Conservation (phyloP, 2,329 filamentous ascomycete genomes). For the Xylaria sp. region DNA sequence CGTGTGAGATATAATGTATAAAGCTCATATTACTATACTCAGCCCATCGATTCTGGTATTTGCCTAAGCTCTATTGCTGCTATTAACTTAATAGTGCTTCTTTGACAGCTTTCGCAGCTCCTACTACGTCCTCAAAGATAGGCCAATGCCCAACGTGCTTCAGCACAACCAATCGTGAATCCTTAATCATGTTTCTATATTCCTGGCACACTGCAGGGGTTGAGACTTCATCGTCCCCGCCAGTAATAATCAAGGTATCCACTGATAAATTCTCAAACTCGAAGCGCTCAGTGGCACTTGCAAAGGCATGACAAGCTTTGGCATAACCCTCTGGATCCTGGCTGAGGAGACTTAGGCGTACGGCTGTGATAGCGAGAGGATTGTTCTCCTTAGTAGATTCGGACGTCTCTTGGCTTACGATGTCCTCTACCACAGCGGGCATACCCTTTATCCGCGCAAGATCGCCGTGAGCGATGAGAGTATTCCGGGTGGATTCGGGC, state of each 20-base stretch:
- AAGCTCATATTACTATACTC: not conserved
- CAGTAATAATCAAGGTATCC: conserved; percentile 25
- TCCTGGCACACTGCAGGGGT: conserved; percentile 14
- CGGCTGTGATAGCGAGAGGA: conserved; percentile 20
- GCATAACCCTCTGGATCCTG: conserved; percentile 35
- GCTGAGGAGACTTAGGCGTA: conserved; percentile 24
- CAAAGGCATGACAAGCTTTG: conserved; percentile 27
- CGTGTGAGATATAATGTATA: too few relatives aligned
- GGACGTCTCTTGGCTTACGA: not conserved
- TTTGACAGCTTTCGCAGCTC: conserved; percentile 15
- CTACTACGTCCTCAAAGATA: conserved; percentile 25
- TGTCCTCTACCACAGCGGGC: conserved; percentile 10
- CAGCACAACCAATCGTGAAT: conserved; percentile 8
- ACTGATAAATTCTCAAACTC: conserved; percentile 18
- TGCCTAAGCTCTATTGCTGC: not conserved
- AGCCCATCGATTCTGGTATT: not conserved
- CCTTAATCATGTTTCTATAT: conserved; percentile 5
- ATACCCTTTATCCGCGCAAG: conserved; percentile 21
- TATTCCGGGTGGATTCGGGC: not conserved
- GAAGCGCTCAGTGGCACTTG: not conserved
- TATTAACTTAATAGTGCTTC: not conserved
- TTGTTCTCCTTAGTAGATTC: conserved; percentile 9
- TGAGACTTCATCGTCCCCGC: conserved; percentile 16
- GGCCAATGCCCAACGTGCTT: conserved; percentile 30
- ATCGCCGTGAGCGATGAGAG: not conserved